phyloP scores from a whole-genome alignment of 371 early-diverging fungal genomes.

The Globomyces sp. region DNA sequence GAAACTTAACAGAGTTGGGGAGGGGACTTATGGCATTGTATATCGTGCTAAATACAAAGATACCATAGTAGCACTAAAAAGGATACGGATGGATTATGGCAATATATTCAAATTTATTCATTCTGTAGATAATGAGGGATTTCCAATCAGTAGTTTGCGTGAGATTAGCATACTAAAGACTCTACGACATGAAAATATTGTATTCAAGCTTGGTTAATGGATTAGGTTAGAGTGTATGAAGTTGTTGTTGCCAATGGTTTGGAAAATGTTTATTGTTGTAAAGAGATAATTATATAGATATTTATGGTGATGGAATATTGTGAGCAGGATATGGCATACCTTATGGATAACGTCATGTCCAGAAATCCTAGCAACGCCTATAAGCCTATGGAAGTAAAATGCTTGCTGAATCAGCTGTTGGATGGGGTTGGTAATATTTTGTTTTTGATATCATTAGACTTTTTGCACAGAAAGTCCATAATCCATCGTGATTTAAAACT shows the following conservation, averaged over 20 bases:
- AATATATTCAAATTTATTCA: too few relatives aligned
- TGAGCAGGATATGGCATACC: conserved; percentile 34
- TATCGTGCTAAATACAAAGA: conserved; percentile 7
- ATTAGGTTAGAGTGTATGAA: conserved; percentile 62
- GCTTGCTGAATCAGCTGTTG: conserved; percentile 75
- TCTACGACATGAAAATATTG: conserved; percentile 93
- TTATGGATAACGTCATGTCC: conserved; percentile 37
- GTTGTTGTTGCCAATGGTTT: conserved; percentile 62
- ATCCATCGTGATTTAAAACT: conserved; percentile 87
- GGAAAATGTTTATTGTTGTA: conserved; percentile 20
- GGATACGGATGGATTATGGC: conserved; percentile 78
- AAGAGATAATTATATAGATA: neutral
- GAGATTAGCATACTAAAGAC: conserved; percentile 98
- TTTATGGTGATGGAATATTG: conserved; percentile 40
- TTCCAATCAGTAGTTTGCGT: conserved; percentile 96
- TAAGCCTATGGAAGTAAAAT: conserved; percentile 60
- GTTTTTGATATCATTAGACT: conserved; percentile 29
- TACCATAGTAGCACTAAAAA: conserved; percentile 94
- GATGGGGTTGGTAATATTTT: conserved; percentile 48
- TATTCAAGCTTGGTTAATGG: conserved; percentile 39
- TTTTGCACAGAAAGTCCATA: conserved; percentile 72
- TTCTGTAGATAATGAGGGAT: conserved; percentile 54
- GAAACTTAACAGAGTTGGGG: conserved; percentile 19
- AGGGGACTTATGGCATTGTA: conserved; percentile 21
- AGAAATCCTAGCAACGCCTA: conserved; percentile 16